Conservation (phyloP, 805 yeast genomes). For the Kodamaea kakaduensis region DNA sequence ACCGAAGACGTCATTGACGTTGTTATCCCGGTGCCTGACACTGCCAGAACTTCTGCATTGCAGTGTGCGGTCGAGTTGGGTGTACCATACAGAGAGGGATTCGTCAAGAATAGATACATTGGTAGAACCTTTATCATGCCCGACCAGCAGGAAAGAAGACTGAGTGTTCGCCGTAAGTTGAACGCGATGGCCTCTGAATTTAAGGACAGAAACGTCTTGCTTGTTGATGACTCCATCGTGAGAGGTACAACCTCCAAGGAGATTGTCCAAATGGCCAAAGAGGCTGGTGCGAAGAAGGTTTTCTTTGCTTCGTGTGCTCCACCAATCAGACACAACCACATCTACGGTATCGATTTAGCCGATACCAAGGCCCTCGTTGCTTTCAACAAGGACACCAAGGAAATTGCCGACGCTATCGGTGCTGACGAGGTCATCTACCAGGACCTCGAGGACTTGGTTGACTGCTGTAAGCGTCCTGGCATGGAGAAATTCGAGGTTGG, state of each 20-base stretch:
- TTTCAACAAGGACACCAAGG: slow-evolving; percentile 66
- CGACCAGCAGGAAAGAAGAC: slow-evolving; percentile 88
- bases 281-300: slow-evolving; percentile 95
- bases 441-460: slow-evolving; percentile 73
- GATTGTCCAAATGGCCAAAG: slow-evolving; percentile 96
- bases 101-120: slow-evolving; percentile 92
- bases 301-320: slow-evolving; percentile 97
- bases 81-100: slow-evolving; percentile 92
- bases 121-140: slow-evolving; percentile 99
- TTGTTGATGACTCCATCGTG: slow-evolving; percentile 96
- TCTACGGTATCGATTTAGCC: slow-evolving; percentile 96
- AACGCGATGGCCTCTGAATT: slow-evolving; percentile 97
- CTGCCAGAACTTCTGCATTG: slow-evolving; percentile 92
- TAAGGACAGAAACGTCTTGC: slow-evolving; percentile 73
- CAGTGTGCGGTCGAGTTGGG: slow-evolving; percentile 82
- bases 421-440: slow-evolving; percentile 93
- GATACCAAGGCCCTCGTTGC: slow-evolving; percentile 94
- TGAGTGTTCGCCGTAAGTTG: slow-evolving; percentile 88
- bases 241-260: slow-evolving; percentile 97
- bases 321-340: slow-evolving; percentile 93
- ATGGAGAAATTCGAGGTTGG: slow-evolving; percentile 84
- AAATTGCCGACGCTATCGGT: slow-evolving; percentile 73
- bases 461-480: slow-evolving; percentile 59
- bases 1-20: slow-evolving; percentile 71
- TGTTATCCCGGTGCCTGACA: slow-evolving; percentile 97